Conservation (phyloP, 139 green algal genomes). For the Gonium pectorale region DNA sequence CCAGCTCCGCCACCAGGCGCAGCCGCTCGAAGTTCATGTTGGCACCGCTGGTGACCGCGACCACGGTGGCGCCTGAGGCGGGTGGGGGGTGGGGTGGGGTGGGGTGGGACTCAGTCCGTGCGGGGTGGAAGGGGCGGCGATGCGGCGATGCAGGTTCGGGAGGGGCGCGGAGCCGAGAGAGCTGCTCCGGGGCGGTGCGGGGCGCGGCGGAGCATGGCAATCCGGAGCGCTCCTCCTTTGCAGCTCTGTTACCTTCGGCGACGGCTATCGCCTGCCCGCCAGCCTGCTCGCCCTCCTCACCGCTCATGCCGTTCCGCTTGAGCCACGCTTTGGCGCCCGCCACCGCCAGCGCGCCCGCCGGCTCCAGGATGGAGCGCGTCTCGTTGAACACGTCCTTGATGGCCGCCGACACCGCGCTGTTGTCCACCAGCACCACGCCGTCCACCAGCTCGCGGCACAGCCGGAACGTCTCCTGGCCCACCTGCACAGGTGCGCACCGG, state of each 20-base stretch:
- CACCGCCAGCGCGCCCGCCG: slow-evolving; percentile 92
- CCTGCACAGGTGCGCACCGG: too few relatives aligned
- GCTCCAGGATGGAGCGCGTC: slow-evolving; percentile 91
- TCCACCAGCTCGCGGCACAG: slow-evolving; percentile 91
- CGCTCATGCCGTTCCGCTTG: slow-evolving; percentile 68
- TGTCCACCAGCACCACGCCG: slow-evolving; percentile 93
- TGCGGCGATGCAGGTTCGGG: too few relatives aligned
- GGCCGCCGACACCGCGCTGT: slow-evolving; percentile 85
- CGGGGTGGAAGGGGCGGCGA: too few relatives aligned
- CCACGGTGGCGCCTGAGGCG: slow-evolving; percentile 64
- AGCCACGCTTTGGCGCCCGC: slow-evolving; percentile 92
- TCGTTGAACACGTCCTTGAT: slow-evolving; percentile 96
- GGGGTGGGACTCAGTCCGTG: background rate
- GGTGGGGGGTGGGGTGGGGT: background rate
- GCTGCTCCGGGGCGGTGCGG: too few relatives aligned
- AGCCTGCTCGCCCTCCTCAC: slow-evolving; percentile 28
- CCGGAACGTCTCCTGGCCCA: slow-evolving; percentile 93
- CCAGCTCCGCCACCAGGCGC: slow-evolving; percentile 93
- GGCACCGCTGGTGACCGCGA: slow-evolving; percentile 80
- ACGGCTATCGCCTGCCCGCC: too few relatives aligned
- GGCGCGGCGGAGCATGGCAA: background rate
- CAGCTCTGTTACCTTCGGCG: too few relatives aligned
- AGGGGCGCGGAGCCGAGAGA: too few relatives aligned
- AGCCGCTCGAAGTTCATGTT: slow-evolving; percentile 98
- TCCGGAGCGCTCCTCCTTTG: too few relatives aligned